Evolutionary conservation across 106 monocot species (phyloP).

Genomic region (Acorus calamus): DNA sequence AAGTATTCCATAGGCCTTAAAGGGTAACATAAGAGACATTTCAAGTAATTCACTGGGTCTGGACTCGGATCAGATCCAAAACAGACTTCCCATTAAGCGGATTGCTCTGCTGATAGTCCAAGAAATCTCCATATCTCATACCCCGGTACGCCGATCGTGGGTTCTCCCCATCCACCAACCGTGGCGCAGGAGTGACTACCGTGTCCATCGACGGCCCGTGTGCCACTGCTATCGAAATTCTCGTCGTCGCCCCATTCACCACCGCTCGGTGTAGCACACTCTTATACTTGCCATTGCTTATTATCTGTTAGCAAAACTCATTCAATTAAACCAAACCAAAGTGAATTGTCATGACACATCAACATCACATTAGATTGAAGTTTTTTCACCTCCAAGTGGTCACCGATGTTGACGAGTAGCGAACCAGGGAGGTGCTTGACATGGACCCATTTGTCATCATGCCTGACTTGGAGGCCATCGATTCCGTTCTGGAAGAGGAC

Average conservation of each 20-base stretch:
- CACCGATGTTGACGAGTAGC: slow-evolving; percentile 54
- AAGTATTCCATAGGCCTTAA: no score
- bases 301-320: slow-evolving; percentile 23
- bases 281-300: slow-evolving; percentile 65
- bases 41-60: no score
- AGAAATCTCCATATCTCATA: slow-evolving; percentile 38
- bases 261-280: slow-evolving; percentile 51
- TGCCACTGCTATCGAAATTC: slow-evolving; percentile 37
- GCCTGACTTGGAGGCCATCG: slow-evolving; percentile 53
- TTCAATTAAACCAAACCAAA: no score
- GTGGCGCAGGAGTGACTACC: slow-evolving; percentile 27
- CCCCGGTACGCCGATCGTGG: slow-evolving; percentile 18
- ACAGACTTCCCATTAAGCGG: slow-evolving; percentile 38
- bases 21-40: no score
- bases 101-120: slow-evolving; percentile 47
- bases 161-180: slow-evolving; percentile 12
- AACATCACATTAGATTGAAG: background rate
- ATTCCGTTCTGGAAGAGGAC: slow-evolving; percentile 51
- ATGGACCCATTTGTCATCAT: slow-evolving; percentile 35
- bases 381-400: slow-evolving; percentile 55
- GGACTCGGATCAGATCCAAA: slow-evolving; percentile 16
- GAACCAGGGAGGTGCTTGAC: slow-evolving; percentile 36
- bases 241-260: slow-evolving; percentile 20
- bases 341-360: background rate
- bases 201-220: slow-evolving; percentile 35